Evolutionary conservation across 331 rosid species (phyloP).

Genomic region (Quercus lobata): DNA sequence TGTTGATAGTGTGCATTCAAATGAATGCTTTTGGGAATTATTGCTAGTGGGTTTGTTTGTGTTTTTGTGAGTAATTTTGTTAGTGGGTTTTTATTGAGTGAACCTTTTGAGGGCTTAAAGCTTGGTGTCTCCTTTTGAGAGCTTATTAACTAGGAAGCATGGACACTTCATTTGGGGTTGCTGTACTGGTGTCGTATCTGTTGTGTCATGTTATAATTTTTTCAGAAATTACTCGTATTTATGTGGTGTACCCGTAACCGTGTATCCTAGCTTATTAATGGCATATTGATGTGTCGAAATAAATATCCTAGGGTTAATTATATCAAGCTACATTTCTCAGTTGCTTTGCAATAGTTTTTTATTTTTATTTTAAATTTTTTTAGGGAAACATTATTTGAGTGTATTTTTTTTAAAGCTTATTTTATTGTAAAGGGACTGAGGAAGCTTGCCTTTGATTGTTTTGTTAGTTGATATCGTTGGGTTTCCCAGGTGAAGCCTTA

Average conservation of each 20-base stretch:
- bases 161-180: no score
- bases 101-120: not conserved
- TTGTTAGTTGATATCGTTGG: no score
- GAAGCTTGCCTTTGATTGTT: not conserved
- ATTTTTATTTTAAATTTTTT: not conserved
- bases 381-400: no score
- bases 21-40: not conserved
- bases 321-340: not conserved
- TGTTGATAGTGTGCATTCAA: not conserved
- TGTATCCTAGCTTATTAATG: not conserved
- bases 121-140: not conserved
- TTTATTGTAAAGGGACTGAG: not conserved
- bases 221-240: no score
- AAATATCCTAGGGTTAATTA: not conserved
- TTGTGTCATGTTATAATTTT: no score
- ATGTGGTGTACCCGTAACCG: no score
- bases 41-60: not conserved
- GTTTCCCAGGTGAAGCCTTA: no score
- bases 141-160: not conserved
- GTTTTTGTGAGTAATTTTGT: not conserved
- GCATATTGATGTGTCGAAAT: not conserved
- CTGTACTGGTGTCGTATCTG: no score
- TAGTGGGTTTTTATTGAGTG: not conserved
- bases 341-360: not conserved
- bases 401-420: no score